These are phyloP conservation scores for Coemansia sp. DNA, from an alignment of 371 early-diverging fungal genomes.

Conservation along the genomic window DNA sequence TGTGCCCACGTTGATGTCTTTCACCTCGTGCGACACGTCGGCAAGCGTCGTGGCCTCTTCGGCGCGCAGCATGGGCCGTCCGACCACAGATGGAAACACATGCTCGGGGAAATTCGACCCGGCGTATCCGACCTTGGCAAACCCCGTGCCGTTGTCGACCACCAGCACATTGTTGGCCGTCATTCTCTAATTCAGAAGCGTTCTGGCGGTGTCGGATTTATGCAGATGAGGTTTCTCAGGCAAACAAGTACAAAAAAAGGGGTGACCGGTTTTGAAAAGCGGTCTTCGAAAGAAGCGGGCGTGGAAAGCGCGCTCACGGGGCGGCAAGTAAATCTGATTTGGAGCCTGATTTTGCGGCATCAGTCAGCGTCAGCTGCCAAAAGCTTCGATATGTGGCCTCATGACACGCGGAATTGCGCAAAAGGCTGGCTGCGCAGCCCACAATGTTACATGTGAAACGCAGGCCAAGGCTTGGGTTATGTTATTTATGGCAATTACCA, in stretches of 20 bases:
- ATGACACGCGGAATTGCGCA: no score
- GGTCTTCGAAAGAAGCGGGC: not conserved
- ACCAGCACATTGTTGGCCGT: slow-evolving; percentile 71
- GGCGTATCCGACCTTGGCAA: slow-evolving; percentile 96
- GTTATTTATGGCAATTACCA: no score
- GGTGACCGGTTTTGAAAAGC: not conserved
- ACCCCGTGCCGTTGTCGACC: slow-evolving; percentile 96
- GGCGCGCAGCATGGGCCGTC: slow-evolving; percentile 94
- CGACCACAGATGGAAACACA: slow-evolving; percentile 95
- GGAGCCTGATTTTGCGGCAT: no score
- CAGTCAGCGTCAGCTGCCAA: no score
- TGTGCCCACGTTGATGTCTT: slow-evolving; percentile 97
- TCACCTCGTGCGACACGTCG: slow-evolving; percentile 52
- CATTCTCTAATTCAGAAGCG: not conserved
- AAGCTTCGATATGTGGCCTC: no score
- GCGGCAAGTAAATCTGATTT: not conserved
- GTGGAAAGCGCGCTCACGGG: not conserved
- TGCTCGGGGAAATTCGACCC: slow-evolving; percentile 95
- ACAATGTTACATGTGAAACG: no score
- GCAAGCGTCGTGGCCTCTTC: slow-evolving; percentile 74
- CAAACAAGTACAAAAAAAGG: not conserved
- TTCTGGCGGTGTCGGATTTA: no score
- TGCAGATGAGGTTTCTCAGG: not conserved
- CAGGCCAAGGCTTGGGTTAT: no score
- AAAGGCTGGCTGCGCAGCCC: no score